Evolutionary conservation across 371 early-diverging fungal genomes (phyloP).

Genomic region (Mortierella sp.): DNA sequence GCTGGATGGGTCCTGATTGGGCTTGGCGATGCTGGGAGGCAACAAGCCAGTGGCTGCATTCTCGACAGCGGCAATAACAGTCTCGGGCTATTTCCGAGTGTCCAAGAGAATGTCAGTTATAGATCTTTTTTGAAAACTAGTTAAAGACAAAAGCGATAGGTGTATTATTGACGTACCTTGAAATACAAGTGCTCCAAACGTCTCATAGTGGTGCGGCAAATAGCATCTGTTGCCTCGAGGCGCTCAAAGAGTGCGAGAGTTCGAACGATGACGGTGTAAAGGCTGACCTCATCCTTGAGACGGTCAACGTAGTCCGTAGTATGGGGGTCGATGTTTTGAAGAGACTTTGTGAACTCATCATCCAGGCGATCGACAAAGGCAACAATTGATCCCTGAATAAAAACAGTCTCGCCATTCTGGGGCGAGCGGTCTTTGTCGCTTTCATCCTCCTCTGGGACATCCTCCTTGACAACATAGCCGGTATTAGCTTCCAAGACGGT

Average conservation of each 20-base stretch:
- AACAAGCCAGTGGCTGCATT: conserved; percentile 56
- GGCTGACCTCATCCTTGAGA: conserved; percentile 88
- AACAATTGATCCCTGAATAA: conserved; percentile 88
- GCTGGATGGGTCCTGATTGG: conserved; percentile 66
- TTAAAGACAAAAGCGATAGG: not conserved
- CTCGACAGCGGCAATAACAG: conserved; percentile 51
- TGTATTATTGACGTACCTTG: conserved; percentile 67
- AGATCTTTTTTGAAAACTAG: not conserved
- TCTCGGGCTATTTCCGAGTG: conserved; percentile 30
- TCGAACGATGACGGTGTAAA: conserved; percentile 91
- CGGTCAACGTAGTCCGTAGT: conserved; percentile 96
- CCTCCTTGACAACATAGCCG: conserved; percentile 72
- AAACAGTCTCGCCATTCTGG: conserved; percentile 62
- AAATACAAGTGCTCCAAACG: conserved; percentile 97
- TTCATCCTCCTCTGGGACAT: conserved; percentile 74
- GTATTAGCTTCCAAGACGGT: conserved; percentile 79
- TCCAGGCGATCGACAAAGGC: conserved; percentile 94
- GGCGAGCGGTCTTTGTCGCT: conserved; percentile 76
- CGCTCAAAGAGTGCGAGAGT: conserved; percentile 84
- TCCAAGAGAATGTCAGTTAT: not conserved
- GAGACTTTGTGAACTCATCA: conserved; percentile 95
- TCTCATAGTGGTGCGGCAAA: conserved; percentile 84
- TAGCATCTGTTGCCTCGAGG: conserved; percentile 67
- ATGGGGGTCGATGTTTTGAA: conserved; percentile 97
- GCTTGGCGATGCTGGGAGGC: conserved; percentile 55